Conservation (phyloP, 1,284 basidiomycete genomes). For the Ceratobasidium sp. region DNA sequence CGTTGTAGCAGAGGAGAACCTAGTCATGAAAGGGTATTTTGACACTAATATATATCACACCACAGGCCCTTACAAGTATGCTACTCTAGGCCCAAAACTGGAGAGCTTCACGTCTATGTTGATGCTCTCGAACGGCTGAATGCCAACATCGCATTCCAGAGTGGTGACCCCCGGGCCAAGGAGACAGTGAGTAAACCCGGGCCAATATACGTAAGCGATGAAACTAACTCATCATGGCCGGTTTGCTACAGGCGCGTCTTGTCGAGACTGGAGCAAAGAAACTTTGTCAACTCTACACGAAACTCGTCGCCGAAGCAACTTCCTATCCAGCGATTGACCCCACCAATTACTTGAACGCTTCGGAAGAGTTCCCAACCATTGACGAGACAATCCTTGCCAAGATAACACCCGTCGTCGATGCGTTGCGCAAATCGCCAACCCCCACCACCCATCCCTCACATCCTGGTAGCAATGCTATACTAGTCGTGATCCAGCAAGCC, state of each 20-base stretch:
- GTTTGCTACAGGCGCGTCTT: conserved; percentile 62
- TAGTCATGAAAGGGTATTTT: conserved; percentile 77
- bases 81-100: conserved; percentile 69
- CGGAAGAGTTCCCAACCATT: conserved; percentile 57
- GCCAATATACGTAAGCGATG: conserved; percentile 1
- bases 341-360: conserved; percentile 62
- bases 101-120: conserved; percentile 70
- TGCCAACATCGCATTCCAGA: conserved; percentile 79
- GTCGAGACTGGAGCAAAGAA: conserved; percentile 84
- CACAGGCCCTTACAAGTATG: conserved; percentile 19
- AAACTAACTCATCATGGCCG: background rate
- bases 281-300: conserved; percentile 79
- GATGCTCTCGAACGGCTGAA: conserved; percentile 79
- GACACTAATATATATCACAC: background rate
- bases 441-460: conserved; percentile 82
- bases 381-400: conserved; percentile 64
- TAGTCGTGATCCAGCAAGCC: conserved; percentile 73
- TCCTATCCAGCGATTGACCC: conserved; percentile 70
- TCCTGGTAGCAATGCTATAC: conserved; percentile 72
- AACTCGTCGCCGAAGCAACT: conserved; percentile 80
- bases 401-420: conserved; percentile 68
- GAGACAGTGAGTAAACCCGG: conserved; percentile 63
- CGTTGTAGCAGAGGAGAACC: conserved; percentile 77
- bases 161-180: conserved; percentile 63
- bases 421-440: conserved; percentile 72